Percentiles rank a stretch among this genome's conserved stretches.
Conservation (phyloP, 2,329 filamentous ascomycete genomes). For the Magnaporthiopsis incrustans region DNA sequence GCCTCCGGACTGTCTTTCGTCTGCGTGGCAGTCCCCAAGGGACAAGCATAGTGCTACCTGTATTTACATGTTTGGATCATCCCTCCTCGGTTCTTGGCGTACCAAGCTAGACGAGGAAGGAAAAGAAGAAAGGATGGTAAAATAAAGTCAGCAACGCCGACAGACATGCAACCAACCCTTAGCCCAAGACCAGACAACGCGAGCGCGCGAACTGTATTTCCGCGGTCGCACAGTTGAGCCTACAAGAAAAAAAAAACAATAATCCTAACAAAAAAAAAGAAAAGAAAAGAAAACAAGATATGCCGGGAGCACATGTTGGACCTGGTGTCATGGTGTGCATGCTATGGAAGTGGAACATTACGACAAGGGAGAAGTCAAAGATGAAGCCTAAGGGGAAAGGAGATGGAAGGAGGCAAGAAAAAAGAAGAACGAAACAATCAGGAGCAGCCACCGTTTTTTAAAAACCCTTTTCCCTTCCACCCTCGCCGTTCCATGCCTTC, state of each 20-base stretch:
- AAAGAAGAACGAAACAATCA: not conserved
- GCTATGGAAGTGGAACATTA: not conserved
- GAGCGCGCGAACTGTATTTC: not conserved
- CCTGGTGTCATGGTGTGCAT: not conserved
- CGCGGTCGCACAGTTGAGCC: no score
- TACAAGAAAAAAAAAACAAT: not conserved
- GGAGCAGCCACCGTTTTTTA: not conserved
- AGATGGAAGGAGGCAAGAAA: not conserved
- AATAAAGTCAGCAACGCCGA: no score
- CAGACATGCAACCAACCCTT: not conserved
- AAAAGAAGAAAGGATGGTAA: no score
- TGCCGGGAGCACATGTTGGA: not conserved
- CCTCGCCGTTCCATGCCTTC: not conserved
- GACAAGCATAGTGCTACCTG: no score
- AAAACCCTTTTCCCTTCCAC: not conserved
- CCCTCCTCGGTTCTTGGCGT: no score
- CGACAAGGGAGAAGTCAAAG: constrained; percentile 12
- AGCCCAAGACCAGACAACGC: not conserved
- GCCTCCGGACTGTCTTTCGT: no score
- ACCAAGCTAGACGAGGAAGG: no score
- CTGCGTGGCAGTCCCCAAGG: no score
- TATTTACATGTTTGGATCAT: no score
- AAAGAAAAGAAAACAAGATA: not conserved
- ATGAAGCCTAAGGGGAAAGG: not conserved
- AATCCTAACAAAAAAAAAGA: not conserved